These are phyloP conservation scores for Onygena corvina DNA, from an alignment of 2,329 filamentous ascomycete species.

Conservation along the genomic window DNA sequence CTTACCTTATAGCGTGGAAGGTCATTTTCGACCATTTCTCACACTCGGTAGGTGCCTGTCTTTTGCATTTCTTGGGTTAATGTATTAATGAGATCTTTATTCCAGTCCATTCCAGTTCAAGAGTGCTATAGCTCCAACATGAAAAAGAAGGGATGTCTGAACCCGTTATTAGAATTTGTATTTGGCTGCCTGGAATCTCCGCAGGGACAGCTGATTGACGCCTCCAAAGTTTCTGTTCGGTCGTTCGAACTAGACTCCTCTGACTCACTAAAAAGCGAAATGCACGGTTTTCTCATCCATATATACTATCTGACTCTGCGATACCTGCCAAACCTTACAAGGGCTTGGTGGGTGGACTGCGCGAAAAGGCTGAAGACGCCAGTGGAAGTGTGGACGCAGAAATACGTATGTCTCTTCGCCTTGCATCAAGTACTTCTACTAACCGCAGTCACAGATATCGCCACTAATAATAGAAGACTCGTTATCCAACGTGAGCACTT, in stretches of 20 bases:
- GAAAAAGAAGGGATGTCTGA: constrained; percentile 58
- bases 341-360: constrained; percentile 72
- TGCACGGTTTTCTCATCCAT: constrained; percentile 74
- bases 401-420: constrained; percentile 53
- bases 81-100: background rate
- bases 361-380: constrained; percentile 66
- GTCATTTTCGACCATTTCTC: constrained; percentile 77
- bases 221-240: constrained; percentile 57
- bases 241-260: constrained; percentile 49
- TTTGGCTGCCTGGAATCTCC: constrained; percentile 78
- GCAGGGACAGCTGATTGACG: constrained; percentile 57
- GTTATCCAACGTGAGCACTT: constrained; percentile 30
- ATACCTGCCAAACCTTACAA: constrained; percentile 65
- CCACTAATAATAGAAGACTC: constrained; percentile 32
- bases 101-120: constrained; percentile 63
- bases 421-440: constrained; percentile 20
- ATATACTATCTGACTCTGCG: constrained; percentile 73
- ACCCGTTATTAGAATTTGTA: constrained; percentile 60
- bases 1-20: constrained; percentile 81
- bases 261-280: constrained; percentile 56
- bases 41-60: constrained; percentile 42
- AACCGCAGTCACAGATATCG: constrained; percentile 27
- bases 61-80: background rate
- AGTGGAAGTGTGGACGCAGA: constrained; percentile 75
- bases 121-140: constrained; percentile 68